phyloP scores from a whole-genome alignment of 176 grass and related monocot genomes.

The Rhynchospora breviuscula region DNA sequence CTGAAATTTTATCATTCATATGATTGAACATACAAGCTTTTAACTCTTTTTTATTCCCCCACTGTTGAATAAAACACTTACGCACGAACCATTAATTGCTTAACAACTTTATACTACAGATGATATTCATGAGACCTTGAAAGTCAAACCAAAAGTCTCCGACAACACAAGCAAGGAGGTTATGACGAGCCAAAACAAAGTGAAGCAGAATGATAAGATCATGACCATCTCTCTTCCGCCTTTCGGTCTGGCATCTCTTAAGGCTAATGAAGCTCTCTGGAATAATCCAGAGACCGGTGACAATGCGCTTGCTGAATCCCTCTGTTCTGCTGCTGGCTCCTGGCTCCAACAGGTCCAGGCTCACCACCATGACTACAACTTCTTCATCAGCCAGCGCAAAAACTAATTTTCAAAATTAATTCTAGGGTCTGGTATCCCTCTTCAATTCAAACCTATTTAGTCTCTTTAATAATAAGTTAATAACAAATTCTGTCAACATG shows the following conservation, averaged over 20 bases:
- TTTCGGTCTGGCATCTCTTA: constrained; percentile 68
- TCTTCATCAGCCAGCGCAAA: constrained; percentile 56
- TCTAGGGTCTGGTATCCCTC: not conserved
- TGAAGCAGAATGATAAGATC: constrained; percentile 30
- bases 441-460: not conserved
- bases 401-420: not conserved
- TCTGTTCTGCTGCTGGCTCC: constrained; percentile 51
- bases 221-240: constrained; percentile 46
- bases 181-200: constrained; percentile 26
- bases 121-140: constrained; percentile 22
- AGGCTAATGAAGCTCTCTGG: constrained; percentile 65
- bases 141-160: constrained; percentile 18
- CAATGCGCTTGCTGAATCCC: constrained; percentile 33
- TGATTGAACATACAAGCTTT: constrained; percentile 16
- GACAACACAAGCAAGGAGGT: not conserved
- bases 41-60: not conserved
- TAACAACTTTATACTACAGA: constrained; percentile 35
- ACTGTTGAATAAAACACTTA: not conserved
- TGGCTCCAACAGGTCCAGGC: constrained; percentile 81
- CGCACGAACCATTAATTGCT: not conserved
- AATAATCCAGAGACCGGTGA: constrained; percentile 63
- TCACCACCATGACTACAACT: constrained; percentile 84
- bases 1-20: not conserved
- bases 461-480: not conserved
- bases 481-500: not conserved